Conservation (phyloP, 441 rosid species). For the Breynia disticha region DNA sequence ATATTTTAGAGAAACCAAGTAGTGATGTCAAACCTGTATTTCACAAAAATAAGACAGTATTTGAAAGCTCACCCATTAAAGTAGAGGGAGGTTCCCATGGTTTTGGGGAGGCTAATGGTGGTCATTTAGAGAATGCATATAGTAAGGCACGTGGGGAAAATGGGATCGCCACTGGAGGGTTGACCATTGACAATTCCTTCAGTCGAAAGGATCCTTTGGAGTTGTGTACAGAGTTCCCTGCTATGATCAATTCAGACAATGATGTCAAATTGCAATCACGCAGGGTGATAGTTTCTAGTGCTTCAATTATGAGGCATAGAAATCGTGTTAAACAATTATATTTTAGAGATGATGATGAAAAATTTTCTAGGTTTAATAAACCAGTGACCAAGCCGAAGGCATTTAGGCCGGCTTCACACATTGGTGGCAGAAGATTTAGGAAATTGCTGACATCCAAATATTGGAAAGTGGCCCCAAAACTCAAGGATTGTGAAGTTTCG, state of each 20-base stretch:
- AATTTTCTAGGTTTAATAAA: slow-evolving; percentile 18
- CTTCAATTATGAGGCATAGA: slow-evolving; percentile 48
- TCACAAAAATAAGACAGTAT: slow-evolving; percentile 17
- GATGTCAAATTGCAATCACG: slow-evolving; percentile 28
- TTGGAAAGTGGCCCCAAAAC: slow-evolving; percentile 29
- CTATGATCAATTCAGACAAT: slow-evolving; percentile 23
- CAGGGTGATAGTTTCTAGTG: slow-evolving; percentile 27
- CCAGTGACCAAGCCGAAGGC: slow-evolving; percentile 23
- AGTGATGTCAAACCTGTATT: slow-evolving; percentile 28
- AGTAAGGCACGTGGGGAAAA: slow-evolving; percentile 22
- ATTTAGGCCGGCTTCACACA: slow-evolving; percentile 23
- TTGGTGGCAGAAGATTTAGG: slow-evolving; percentile 29
- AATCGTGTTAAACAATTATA: slow-evolving; percentile 39
- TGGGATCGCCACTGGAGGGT: slow-evolving; percentile 22
- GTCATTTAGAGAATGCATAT: slow-evolving; percentile 23
- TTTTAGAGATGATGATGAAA: slow-evolving; percentile 47
- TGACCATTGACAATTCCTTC: slow-evolving; percentile 19
- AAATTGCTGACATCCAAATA: slow-evolving; percentile 26
- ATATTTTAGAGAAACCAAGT: slow-evolving; percentile 23
- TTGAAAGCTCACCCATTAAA: slow-evolving; percentile 24
- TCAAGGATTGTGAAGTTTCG: slow-evolving; percentile 24
- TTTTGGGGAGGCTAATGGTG: slow-evolving; percentile 22
- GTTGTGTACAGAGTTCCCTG: slow-evolving; percentile 23
- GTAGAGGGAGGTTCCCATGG: slow-evolving; percentile 23
- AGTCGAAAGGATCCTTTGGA: slow-evolving; percentile 34